A percentile compares a stretch with the other conserved stretches of the same genome.
phyloP scores from a whole-genome alignment of 2,329 filamentous ascomycete genomes.

The Stemphylium beticola region DNA sequence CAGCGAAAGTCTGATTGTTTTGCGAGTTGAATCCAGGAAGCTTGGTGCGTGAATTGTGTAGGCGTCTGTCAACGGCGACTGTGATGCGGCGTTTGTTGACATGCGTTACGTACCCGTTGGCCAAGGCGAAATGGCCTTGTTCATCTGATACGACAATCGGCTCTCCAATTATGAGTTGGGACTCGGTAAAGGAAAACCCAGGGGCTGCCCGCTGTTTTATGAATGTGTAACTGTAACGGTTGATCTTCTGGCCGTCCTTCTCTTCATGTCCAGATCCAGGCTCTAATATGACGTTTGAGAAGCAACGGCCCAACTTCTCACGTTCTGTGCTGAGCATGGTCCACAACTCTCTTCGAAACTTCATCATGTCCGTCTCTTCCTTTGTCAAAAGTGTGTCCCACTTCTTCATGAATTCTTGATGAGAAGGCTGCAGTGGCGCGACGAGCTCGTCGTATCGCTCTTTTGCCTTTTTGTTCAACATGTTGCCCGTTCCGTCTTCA shows the following conservation, averaged over 20 bases:
- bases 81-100: conserved; percentile 78
- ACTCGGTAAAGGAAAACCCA: conserved; percentile 86
- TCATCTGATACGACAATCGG: conserved; percentile 97
- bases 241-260: conserved; percentile 77
- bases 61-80: conserved; percentile 85
- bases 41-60: conserved; percentile 84
- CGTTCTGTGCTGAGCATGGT: conserved; percentile 91
- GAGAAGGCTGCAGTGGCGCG: conserved; percentile 73
- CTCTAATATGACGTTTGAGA: conserved; percentile 84
- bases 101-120: conserved; percentile 86
- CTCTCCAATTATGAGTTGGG: conserved; percentile 84
- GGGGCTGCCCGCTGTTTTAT: conserved; percentile 68
- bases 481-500: conserved; percentile 81
- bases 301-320: conserved; percentile 87
- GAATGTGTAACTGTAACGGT: conserved; percentile 87
- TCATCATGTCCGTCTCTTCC: conserved; percentile 90
- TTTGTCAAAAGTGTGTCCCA: conserved; percentile 94
- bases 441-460: conserved; percentile 83
- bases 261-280: conserved; percentile 76
- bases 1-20: conserved; percentile 83
- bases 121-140: conserved; percentile 90
- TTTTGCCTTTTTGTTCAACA: conserved; percentile 79
- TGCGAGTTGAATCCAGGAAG: conserved; percentile 76
- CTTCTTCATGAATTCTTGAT: conserved; percentile 87
- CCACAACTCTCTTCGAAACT: conserved; percentile 89